A percentile compares a stretch with the other conserved stretches of the same genome.
Evolutionary conservation across 345 rosid genomes (phyloP).

Genomic region (Combretum micranthum): DNA sequence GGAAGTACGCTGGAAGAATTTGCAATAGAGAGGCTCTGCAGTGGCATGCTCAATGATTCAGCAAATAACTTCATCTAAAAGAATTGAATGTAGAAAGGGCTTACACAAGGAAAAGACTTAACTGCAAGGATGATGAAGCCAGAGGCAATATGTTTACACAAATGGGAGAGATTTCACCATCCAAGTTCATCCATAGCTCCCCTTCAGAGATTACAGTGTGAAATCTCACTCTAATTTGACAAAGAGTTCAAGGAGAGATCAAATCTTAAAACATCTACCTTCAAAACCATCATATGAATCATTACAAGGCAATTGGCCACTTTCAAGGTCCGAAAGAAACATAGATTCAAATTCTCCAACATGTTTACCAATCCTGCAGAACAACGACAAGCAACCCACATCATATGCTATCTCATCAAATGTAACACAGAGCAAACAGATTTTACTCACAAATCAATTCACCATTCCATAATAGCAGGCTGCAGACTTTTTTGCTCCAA

Average conservation of each 20-base stretch:
- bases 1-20: constrained; percentile 70
- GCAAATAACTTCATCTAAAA: constrained; percentile 8
- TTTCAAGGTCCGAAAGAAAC: constrained; percentile 63
- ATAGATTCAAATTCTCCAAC: constrained; percentile 72
- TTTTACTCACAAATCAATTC: constrained; percentile 1
- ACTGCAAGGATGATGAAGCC: constrained; percentile 59
- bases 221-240: too few species aligned
- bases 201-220: constrained; percentile 30
- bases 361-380: constrained; percentile 62
- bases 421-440: too few species aligned
- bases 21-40: constrained; percentile 57
- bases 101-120: constrained; percentile 10
- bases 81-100: background rate
- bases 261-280: constrained; percentile 26
- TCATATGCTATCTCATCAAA: background rate
- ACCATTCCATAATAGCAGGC: constrained; percentile 70
- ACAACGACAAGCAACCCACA: constrained; percentile 8
- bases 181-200: constrained; percentile 90
- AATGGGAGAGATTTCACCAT: constrained; percentile 77
- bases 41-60: constrained; percentile 10
- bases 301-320: constrained; percentile 38
- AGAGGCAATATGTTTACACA: constrained; percentile 69
- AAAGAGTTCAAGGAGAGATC: background rate
- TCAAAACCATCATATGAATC: constrained; percentile 48
- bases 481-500: constrained; percentile 50